Percentiles rank a stretch among this genome's conserved stretches.
Conservation (phyloP, 2,329 filamentous ascomycete genomes). For the Fusarium abutilonis region DNA sequence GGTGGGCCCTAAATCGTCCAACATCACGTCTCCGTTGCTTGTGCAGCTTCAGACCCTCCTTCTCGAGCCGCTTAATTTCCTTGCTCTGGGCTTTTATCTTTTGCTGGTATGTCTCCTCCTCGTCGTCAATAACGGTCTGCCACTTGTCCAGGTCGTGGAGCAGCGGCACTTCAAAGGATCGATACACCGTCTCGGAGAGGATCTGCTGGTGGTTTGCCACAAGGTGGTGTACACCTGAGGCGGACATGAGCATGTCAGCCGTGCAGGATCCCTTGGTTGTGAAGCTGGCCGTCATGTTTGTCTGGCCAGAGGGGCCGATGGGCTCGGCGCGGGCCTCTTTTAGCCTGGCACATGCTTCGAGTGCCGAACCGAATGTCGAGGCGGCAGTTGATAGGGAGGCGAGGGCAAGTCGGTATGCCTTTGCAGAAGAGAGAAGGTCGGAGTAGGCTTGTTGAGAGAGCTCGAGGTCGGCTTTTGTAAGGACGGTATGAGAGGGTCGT, state of each 20-base stretch:
- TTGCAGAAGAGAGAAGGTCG: conserved; percentile 69
- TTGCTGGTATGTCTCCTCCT: conserved; percentile 68
- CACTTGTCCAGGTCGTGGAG: conserved; percentile 75
- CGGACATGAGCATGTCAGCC: conserved; percentile 69
- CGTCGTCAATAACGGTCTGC: conserved; percentile 70
- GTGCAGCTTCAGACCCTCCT: conserved; percentile 71
- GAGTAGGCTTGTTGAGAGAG: conserved; percentile 70
- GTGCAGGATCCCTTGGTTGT: conserved; percentile 64
- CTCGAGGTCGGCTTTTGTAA: conserved; percentile 71
- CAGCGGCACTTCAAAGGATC: conserved; percentile 73
- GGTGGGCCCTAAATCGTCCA: conserved; percentile 68
- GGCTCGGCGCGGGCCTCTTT: conserved; percentile 72
- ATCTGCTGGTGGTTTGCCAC: conserved; percentile 77
- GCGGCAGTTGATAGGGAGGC: conserved; percentile 68
- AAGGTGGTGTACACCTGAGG: conserved; percentile 72
- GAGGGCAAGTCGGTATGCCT: conserved; percentile 70
- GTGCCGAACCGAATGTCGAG: conserved; percentile 70
- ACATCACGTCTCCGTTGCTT: conserved; percentile 69
- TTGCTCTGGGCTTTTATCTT: conserved; percentile 64
- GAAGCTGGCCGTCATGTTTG: conserved; percentile 59
- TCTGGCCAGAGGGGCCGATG: conserved; percentile 53
- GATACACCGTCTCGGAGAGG: conserved; percentile 73
- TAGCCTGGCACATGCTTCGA: conserved; percentile 73
- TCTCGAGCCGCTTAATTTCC: conserved; percentile 72
- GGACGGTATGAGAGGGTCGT: conserved; percentile 65